These are phyloP conservation scores for Blumeria graminis DNA, from an alignment of 2,329 filamentous ascomycete genomes.

Conservation along the genomic window DNA sequence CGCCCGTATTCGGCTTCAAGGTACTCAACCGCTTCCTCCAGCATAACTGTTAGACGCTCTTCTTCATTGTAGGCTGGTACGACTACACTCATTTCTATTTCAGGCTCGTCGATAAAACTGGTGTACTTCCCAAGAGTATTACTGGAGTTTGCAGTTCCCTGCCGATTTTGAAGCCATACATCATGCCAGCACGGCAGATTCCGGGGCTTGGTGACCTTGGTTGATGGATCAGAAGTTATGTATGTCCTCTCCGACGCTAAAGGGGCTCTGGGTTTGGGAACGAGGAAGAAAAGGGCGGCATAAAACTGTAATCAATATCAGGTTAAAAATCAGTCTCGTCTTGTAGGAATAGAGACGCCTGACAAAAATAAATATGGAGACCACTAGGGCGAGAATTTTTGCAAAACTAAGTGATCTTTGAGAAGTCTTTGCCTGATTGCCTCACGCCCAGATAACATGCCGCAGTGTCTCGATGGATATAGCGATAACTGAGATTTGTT, in stretches of 20 bases:
- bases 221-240: slow-evolving; percentile 45
- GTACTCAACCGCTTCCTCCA: slow-evolving; percentile 76
- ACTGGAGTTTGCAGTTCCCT: slow-evolving; percentile 19
- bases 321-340: neutral
- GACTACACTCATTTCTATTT: slow-evolving; percentile 74
- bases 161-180: slow-evolving; percentile 38
- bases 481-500: no score
- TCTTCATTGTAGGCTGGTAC: slow-evolving; percentile 93
- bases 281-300: slow-evolving; percentile 44
- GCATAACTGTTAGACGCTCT: slow-evolving; percentile 54
- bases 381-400: slow-evolving; percentile 3
- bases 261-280: slow-evolving; percentile 54
- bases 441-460: neutral
- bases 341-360: neutral
- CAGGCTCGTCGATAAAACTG: slow-evolving; percentile 43
- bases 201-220: slow-evolving; percentile 27
- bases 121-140: slow-evolving; percentile 16
- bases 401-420: slow-evolving; percentile 4
- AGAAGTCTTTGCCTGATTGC: slow-evolving; percentile 3
- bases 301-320: slow-evolving; percentile 27
- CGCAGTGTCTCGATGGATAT: neutral
- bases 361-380: slow-evolving; percentile 4
- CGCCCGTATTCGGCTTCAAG: slow-evolving; percentile 54
- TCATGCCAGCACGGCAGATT: slow-evolving; percentile 74
- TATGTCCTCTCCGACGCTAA: slow-evolving; percentile 66